Percentiles rank a stretch among this genome's conserved stretches.
Conservation (phyloP, 2,329 filamentous ascomycete genomes). For the Knufia petricola region DNA sequence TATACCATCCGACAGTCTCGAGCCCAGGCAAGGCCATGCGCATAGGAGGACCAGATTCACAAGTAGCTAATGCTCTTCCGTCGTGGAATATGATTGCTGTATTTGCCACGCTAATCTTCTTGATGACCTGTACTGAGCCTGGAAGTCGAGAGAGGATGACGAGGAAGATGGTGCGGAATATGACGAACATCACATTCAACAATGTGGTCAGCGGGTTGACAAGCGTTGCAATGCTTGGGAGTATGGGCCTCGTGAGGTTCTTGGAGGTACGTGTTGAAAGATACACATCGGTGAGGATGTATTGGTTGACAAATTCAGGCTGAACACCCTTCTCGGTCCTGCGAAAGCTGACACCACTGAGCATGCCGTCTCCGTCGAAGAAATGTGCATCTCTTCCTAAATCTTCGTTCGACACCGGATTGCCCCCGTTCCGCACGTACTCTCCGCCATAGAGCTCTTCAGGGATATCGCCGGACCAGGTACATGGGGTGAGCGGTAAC, state of each 20-base stretch:
- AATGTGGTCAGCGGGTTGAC: conserved; percentile 50
- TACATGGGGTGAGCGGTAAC: conserved; percentile 47
- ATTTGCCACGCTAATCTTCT: conserved; percentile 62
- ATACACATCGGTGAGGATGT: conserved; percentile 57
- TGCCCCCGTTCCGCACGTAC: conserved; percentile 63
- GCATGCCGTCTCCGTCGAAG: conserved; percentile 70
- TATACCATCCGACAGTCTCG: conserved; percentile 62
- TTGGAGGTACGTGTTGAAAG: conserved; percentile 43
- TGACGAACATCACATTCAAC: conserved; percentile 40
- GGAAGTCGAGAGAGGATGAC: conserved; percentile 50
- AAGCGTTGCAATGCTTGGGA: conserved; percentile 59
- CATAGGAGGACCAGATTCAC: conserved; percentile 62
- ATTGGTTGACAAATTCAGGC: conserved; percentile 61
- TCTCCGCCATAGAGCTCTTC: conserved; percentile 57
- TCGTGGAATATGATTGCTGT: conserved; percentile 59
- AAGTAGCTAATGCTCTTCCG: conserved; percentile 58
- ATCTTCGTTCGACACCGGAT: conserved; percentile 54
- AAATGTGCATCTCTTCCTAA: conserved; percentile 56
- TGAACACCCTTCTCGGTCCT: conserved; percentile 36
- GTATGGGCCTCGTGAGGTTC: conserved; percentile 45
- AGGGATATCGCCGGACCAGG: conserved; percentile 50
- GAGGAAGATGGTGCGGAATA: conserved; percentile 49
- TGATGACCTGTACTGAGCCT: conserved; percentile 48
- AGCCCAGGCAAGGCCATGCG: conserved; percentile 53
- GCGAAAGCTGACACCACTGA: conserved; percentile 55